Conservation (phyloP, 23 red algal species). For the Gracilaria gracilis region DNA sequence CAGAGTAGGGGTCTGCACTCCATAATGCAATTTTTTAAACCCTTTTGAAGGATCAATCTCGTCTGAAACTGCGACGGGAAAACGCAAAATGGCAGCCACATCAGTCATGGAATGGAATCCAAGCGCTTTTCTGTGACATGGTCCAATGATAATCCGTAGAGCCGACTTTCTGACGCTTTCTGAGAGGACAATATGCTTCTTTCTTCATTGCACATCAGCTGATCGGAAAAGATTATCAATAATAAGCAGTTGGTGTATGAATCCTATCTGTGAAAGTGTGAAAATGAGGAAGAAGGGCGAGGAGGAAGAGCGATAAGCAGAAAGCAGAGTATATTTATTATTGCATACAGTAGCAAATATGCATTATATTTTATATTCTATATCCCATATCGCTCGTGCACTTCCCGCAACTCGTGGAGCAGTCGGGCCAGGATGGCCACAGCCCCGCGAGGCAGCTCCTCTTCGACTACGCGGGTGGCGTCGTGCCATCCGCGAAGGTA, state of each 20-base stretch:
- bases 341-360: too few species aligned
- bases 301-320: too few species aligned
- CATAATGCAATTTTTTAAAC: not conserved
- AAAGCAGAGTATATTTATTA: too few species aligned
- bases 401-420: too few species aligned
- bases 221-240: conserved; percentile 89
- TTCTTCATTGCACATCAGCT: conserved; percentile 52
- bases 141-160: conserved; percentile 81
- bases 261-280: conserved; percentile 78
- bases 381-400: too few species aligned
- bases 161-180: conserved; percentile 75
- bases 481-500: too few species aligned
- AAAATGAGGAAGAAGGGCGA: too few species aligned
- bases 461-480: too few species aligned
- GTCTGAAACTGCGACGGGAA: conserved; percentile 80
- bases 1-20: not conserved
- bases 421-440: too few species aligned
- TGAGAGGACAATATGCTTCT: conserved; percentile 74
- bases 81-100: conserved; percentile 92
- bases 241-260: conserved; percentile 80
- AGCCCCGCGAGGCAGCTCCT: too few species aligned
- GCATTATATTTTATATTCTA: too few species aligned
- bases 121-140: conserved; percentile 88
- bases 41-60: conserved; percentile 53
- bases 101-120: conserved; percentile 82